Conservation (phyloP, 1,139 yeast species). For the Hyphopichia fennica region DNA sequence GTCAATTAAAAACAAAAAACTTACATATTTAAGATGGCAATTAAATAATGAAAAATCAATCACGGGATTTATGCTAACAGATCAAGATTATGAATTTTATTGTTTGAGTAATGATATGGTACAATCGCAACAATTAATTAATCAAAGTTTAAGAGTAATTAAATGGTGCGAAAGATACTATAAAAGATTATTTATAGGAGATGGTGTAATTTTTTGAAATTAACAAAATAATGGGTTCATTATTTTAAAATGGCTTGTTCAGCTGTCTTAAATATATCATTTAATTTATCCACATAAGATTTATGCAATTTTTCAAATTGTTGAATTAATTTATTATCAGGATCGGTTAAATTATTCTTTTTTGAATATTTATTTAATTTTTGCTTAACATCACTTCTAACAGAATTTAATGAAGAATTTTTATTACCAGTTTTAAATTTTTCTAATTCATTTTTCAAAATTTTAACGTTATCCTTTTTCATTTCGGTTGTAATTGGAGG, state of each 20-base stretch:
- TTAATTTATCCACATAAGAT: constrained; percentile 56
- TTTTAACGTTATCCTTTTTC: constrained; percentile 57
- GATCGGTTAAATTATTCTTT: constrained; percentile 50
- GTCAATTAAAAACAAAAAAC: constrained; percentile 23
- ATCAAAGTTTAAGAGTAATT: constrained; percentile 32
- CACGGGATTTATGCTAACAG: constrained; percentile 41
- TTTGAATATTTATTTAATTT: constrained; percentile 48
- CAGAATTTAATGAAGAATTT: constrained; percentile 53
- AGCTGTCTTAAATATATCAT: constrained; percentile 57
- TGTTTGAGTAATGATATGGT: constrained; percentile 34
- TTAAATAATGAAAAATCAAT: constrained; percentile 14
- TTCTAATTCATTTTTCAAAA: constrained; percentile 64
- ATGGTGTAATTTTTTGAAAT: constrained; percentile 20
- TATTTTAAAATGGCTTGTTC: constrained; percentile 50
- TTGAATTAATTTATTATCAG: constrained; percentile 49
- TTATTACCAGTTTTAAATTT: constrained; percentile 53
- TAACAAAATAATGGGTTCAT: neutral
- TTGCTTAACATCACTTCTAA: constrained; percentile 63
- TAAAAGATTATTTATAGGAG: constrained; percentile 34
- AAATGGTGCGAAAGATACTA: constrained; percentile 42
- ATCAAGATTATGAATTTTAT: constrained; percentile 37
- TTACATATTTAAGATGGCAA: constrained; percentile 35
- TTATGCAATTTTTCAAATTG: constrained; percentile 72
- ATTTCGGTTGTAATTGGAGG: constrained; percentile 77
- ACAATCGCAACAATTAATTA: constrained; percentile 31